phyloP scores from a whole-genome alignment of 345 rosid species.

The Aurinia saxatilis region DNA sequence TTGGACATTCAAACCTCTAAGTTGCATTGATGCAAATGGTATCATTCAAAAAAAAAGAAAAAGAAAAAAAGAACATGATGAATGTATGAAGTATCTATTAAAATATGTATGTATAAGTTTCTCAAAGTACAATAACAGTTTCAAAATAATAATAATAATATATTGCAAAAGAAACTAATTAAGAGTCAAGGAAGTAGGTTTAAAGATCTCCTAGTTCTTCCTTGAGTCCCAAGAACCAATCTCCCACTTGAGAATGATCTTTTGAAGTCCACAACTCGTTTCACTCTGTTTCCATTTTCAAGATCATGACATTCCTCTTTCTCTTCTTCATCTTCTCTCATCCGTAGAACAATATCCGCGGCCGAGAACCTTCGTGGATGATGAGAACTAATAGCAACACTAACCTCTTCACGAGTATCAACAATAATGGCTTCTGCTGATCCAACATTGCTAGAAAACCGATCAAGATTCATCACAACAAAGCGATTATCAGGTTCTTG shows the following conservation, averaged over 20 bases:
- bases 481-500: slow-evolving; percentile 26
- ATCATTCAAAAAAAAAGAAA: neutral
- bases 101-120: slow-evolving; percentile 11
- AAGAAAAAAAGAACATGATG: neutral
- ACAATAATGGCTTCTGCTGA: slow-evolving; percentile 23
- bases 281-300: slow-evolving; percentile 26
- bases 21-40: neutral
- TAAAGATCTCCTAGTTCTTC: slow-evolving; percentile 17
- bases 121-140: slow-evolving; percentile 9
- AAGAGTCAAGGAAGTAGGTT: slow-evolving; percentile 11
- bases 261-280: slow-evolving; percentile 29
- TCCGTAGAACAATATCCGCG: slow-evolving; percentile 35
- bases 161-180: neutral
- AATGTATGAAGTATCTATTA: neutral
- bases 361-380: slow-evolving; percentile 39
- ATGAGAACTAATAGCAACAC: slow-evolving; percentile 40
- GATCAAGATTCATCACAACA: slow-evolving; percentile 23
- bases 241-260: slow-evolving; percentile 63
- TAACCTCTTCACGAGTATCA: slow-evolving; percentile 39
- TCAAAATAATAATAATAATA: neutral
- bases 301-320: slow-evolving; percentile 20
- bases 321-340: slow-evolving; percentile 26
- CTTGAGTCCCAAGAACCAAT: slow-evolving; percentile 38
- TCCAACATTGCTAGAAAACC: slow-evolving; percentile 24
- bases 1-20: neutral